Conservation (phyloP, 306 rosid genomes). For the Lathyrus aphaca region DNA sequence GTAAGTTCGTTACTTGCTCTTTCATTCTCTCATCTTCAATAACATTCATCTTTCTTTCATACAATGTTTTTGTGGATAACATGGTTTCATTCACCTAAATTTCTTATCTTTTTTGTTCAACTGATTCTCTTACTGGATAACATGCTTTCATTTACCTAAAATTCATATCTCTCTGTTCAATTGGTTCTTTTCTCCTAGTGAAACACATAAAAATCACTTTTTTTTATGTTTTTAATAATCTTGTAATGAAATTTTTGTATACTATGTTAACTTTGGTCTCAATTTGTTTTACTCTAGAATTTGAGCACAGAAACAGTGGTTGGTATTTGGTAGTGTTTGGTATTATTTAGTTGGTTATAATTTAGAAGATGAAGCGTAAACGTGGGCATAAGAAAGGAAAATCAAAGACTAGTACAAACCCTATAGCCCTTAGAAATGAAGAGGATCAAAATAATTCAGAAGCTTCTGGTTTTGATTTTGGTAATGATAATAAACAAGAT, state of each 20-base stretch:
- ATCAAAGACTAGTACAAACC: conserved; percentile 44
- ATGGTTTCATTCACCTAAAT: not conserved
- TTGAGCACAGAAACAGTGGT: not conserved
- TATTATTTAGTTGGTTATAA: not conserved
- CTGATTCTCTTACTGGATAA: not conserved
- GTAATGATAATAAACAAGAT: conserved; percentile 37
- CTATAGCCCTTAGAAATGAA: conserved; percentile 39
- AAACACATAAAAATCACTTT: conserved; percentile 4
- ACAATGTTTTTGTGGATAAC: not conserved
- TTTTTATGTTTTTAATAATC: not conserved
- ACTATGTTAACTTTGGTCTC: not conserved
- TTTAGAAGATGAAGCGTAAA: conserved; percentile 79
- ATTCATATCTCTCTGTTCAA: not conserved
- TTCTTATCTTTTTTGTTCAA: not conserved
- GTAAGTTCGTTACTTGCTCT: conserved; percentile 7
- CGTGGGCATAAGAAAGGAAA: conserved; percentile 82
- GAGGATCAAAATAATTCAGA: conserved; percentile 43
- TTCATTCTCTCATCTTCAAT: not conserved
- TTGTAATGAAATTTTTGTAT: not conserved
- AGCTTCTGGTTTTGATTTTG: conserved; percentile 49
- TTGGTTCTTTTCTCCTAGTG: not conserved
- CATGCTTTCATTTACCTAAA: not conserved
- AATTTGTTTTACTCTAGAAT: conserved; percentile 12
- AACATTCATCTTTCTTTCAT: not conserved
- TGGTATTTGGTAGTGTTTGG: not conserved